Evolutionary conservation across 768 basidiomycete genomes (phyloP).

Genomic region (Lentinula detonsa): DNA sequence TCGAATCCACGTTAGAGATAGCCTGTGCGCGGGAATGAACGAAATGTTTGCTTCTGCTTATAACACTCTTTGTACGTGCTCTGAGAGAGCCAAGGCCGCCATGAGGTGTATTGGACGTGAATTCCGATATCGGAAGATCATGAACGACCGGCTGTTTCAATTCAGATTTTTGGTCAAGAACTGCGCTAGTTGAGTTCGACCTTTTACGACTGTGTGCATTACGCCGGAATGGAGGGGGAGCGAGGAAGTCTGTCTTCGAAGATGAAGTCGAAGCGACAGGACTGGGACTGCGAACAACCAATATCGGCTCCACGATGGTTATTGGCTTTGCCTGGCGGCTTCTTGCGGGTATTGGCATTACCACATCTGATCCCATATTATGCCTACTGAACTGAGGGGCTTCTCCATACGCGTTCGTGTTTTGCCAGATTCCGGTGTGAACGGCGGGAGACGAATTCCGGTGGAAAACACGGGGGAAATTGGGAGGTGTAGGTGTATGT

Average conservation of each 20-base stretch:
- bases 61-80: not conserved
- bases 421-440: constrained; percentile 2
- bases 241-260: not conserved
- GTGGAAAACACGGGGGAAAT: not conserved
- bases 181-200: not conserved
- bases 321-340: not conserved
- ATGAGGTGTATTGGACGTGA: not conserved
- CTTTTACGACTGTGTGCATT: not conserved
- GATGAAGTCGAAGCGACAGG: not conserved
- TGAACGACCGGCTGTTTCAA: not conserved
- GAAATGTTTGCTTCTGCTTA: not conserved
- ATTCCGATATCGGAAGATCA: not conserved
- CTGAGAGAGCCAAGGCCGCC: not conserved
- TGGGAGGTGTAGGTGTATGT: not conserved
- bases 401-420: not conserved
- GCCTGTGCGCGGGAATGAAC: not conserved
- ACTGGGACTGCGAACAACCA: not conserved
- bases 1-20: not conserved
- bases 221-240: not conserved
- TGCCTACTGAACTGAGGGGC: not conserved
- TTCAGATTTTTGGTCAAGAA: not conserved
- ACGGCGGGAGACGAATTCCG: not conserved
- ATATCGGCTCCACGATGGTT: not conserved
- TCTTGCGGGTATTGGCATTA: not conserved
- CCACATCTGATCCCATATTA: not conserved